Evolutionary conservation across 768 basidiomycete species (phyloP).

Genomic region (Trichaptum fuscoviolaceum): DNA sequence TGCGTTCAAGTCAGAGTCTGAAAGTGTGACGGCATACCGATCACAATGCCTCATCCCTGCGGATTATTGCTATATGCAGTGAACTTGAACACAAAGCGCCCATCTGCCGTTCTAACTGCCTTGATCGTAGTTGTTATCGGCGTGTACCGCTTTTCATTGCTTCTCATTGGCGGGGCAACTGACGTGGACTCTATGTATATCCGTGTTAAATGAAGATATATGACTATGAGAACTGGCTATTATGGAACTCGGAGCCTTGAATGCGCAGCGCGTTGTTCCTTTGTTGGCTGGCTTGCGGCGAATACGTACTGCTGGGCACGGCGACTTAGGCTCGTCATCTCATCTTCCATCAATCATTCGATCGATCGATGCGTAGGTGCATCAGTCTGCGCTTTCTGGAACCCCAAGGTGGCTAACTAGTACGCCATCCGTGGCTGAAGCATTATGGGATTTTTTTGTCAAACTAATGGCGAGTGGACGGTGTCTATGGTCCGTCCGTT

Average conservation of each 20-base stretch:
- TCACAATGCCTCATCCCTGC: not conserved
- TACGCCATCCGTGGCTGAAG: not conserved
- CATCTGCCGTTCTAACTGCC: not conserved
- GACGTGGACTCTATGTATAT: not conserved
- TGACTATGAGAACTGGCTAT: not conserved
- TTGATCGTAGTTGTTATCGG: not conserved
- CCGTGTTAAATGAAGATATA: not conserved
- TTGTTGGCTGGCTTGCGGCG: not conserved
- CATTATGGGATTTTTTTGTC: not conserved
- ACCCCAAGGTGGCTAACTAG: not conserved
- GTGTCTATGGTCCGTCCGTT: not conserved
- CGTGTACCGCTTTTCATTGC: not conserved
- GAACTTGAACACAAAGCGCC: not conserved
- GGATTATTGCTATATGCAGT: not conserved
- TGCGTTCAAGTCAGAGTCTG: not conserved
- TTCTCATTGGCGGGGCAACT: not conserved
- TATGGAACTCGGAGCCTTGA: not conserved
- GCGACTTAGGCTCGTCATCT: not conserved
- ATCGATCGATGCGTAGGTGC: not conserved
- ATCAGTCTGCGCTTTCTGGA: not conserved
- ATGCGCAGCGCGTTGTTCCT: not conserved
- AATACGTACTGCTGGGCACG: not conserved
- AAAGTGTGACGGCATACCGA: not conserved
- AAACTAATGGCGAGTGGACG: not conserved
- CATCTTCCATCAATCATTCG: not conserved